Conservation (phyloP, 345 rosid genomes). For the Populus simonii region DNA sequence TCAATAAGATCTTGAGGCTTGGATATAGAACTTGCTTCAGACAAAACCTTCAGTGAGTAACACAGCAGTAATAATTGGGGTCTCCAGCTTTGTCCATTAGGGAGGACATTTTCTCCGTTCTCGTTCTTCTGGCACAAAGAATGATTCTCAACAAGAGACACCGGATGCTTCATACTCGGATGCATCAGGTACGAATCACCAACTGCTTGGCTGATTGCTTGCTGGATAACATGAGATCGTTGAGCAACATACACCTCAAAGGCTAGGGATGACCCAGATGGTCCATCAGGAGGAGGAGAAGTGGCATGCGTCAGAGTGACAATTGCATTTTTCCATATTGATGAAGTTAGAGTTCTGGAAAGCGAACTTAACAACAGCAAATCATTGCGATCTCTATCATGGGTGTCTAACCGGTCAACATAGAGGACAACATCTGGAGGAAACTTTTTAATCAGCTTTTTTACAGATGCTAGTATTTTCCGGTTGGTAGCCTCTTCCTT, state of each 20-base stretch:
- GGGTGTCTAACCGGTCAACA: constrained; percentile 83
- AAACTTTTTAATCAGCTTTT: constrained; percentile 58
- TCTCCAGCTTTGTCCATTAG: constrained; percentile 88
- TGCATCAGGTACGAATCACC: constrained; percentile 91
- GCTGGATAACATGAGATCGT: constrained; percentile 89
- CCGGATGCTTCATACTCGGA: constrained; percentile 88
- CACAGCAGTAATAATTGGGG: constrained; percentile 73
- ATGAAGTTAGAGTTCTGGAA: constrained; percentile 62
- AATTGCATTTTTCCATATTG: constrained; percentile 84
- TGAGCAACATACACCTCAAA: constrained; percentile 90
- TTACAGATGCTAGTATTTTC: constrained; percentile 60
- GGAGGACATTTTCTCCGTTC: constrained; percentile 86
- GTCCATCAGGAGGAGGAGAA: constrained; percentile 98
- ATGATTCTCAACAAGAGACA: constrained; percentile 87
- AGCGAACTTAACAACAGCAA: constrained; percentile 69
- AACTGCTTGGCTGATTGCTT: constrained; percentile 86
- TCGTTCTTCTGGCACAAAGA: constrained; percentile 79
- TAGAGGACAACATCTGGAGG: constrained; percentile 87
- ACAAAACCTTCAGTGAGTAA: constrained; percentile 77
- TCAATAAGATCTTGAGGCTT: constrained; percentile 83
- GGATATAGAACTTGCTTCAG: constrained; percentile 70
- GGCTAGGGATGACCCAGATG: constrained; percentile 79
- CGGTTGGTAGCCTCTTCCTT: constrained; percentile 70
- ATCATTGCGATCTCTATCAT: constrained; percentile 81
- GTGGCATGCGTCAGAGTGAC: constrained; percentile 91